Percentiles rank a stretch among this genome's conserved stretches.
Evolutionary conservation across 495 filamentous ascomycete species (phyloP).

Genomic region (Podospora didyma): DNA sequence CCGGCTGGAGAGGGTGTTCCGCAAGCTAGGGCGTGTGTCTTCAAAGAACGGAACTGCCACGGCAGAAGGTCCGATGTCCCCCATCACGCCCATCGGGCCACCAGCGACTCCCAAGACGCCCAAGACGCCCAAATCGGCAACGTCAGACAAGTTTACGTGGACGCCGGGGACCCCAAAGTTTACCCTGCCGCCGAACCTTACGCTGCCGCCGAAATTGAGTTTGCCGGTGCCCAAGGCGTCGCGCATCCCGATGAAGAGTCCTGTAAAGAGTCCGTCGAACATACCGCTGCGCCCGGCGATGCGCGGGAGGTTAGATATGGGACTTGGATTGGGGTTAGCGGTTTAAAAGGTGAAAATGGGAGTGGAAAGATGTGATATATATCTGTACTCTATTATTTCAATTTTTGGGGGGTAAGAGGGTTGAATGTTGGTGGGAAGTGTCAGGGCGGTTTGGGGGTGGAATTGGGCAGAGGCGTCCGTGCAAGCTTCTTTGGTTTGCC

Average conservation of each 20-base stretch:
- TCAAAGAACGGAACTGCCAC: neutral
- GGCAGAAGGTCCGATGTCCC: slow-evolving; percentile 6
- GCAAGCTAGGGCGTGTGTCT: slow-evolving; percentile 21
- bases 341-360: neutral
- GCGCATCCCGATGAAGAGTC: slow-evolving; percentile 2
- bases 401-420: too few relatives aligned
- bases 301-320: neutral
- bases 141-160: slow-evolving; percentile 6
- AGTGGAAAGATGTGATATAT: neutral
- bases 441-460: too few relatives aligned
- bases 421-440: too few relatives aligned
- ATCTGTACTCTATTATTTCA: neutral
- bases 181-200: neutral
- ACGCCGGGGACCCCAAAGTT: neutral
- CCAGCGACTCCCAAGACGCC: slow-evolving; percentile 3
- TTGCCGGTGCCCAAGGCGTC: slow-evolving; percentile 1
- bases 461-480: too few relatives aligned
- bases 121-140: neutral
- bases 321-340: neutral
- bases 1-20: slow-evolving; percentile 28
- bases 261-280: neutral
- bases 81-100: slow-evolving; percentile 14
- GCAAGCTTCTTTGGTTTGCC: too few relatives aligned
- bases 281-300: slow-evolving; percentile 3
- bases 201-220: slow-evolving; percentile 6